Percentiles rank a stretch among this genome's conserved stretches.
Conservation (phyloP, 1,284 basidiomycete species). For the Sporisorium iseilematis-ciliati region DNA sequence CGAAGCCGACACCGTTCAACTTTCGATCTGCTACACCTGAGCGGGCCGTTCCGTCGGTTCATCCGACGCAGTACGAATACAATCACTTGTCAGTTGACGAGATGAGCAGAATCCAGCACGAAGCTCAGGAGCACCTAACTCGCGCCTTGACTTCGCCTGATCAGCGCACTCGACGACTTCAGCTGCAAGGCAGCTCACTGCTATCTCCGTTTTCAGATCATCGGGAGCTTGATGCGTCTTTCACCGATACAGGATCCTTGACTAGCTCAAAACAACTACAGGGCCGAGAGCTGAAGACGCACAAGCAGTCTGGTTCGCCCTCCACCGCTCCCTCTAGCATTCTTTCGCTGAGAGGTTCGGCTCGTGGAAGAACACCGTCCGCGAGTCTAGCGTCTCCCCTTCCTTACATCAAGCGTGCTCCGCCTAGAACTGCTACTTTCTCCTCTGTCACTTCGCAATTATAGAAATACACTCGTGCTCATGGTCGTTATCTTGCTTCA, state of each 20-base stretch:
- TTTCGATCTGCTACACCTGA: neutral
- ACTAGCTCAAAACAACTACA: neutral
- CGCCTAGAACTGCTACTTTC: slow-evolving; percentile 6
- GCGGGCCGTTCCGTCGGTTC: neutral
- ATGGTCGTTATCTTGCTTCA: too few relatives aligned
- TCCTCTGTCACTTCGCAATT: slow-evolving; percentile 4
- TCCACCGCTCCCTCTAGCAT: neutral
- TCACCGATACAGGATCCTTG: neutral
- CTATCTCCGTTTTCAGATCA: neutral
- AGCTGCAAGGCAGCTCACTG: neutral
- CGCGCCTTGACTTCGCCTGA: slow-evolving; percentile 11
- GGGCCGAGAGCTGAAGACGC: slow-evolving; percentile 4
- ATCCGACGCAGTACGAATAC: slow-evolving; percentile 33
- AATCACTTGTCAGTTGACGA: slow-evolving; percentile 10
- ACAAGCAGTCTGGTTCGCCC: neutral
- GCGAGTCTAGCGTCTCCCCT: slow-evolving; percentile 17
- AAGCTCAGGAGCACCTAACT: slow-evolving; percentile 26
- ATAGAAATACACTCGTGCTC: neutral
- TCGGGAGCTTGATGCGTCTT: neutral
- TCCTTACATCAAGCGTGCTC: slow-evolving; percentile 36
- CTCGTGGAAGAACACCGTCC: neutral
- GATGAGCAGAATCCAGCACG: slow-evolving; percentile 31
- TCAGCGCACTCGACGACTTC: neutral
- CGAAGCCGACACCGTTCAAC: neutral
- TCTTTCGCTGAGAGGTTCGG: neutral